Evolutionary conservation across 495 filamentous ascomycete genomes (phyloP).

Genomic region (Chaetomium fimeti): DNA sequence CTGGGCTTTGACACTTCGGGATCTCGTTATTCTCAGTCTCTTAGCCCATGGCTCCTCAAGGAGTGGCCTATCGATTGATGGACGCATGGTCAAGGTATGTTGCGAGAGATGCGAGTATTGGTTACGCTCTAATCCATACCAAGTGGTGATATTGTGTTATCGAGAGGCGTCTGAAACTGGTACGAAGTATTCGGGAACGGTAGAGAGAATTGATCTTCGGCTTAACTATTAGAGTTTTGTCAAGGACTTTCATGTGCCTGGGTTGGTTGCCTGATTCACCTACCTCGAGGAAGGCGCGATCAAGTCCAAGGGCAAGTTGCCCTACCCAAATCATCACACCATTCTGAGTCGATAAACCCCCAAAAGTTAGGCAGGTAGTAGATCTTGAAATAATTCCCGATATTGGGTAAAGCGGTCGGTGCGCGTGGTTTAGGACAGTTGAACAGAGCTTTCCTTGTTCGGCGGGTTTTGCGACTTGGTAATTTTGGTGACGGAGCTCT

Average conservation of each 20-base stretch:
- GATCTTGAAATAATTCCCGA: too few relatives aligned
- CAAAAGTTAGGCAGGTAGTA: too few relatives aligned
- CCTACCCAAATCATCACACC: not conserved
- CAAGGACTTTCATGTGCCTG: not conserved
- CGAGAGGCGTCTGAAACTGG: not conserved
- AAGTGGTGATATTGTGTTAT: not conserved
- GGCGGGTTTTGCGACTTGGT: too few relatives aligned
- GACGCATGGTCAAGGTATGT: conserved; percentile 2
- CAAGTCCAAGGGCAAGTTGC: not conserved
- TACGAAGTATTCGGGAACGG: not conserved
- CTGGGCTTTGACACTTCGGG: conserved; percentile 3
- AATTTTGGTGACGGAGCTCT: too few relatives aligned
- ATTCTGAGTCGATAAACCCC: not conserved
- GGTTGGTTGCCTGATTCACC: conserved; percentile 2
- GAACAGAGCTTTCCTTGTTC: too few relatives aligned
- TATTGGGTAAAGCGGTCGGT: too few relatives aligned
- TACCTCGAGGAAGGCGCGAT: not conserved
- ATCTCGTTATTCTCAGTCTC: conserved; percentile 4
- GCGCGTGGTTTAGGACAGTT: too few relatives aligned
- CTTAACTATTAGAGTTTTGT: not conserved
- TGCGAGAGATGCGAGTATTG: not conserved
- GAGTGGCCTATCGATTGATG: not conserved
- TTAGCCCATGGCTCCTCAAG: conserved; percentile 13
- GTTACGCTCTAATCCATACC: not conserved
- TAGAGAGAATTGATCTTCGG: not conserved